A percentile compares a stretch with the other conserved stretches of the same genome.
Evolutionary conservation across 352 stramenopile species (phyloP).

Genomic region (Saprolegnia diclina): DNA sequence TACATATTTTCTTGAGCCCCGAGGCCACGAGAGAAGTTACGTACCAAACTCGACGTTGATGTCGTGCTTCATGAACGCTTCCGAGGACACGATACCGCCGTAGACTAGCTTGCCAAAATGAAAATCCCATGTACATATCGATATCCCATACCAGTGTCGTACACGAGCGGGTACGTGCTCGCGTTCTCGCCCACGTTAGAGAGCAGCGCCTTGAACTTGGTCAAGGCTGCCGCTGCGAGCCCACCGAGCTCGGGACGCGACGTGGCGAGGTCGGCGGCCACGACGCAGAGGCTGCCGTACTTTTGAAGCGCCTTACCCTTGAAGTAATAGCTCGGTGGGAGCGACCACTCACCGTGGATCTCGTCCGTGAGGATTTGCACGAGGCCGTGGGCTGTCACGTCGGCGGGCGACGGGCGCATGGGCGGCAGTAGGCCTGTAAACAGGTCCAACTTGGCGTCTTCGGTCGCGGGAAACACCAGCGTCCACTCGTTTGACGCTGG

Average conservation of each 20-base stretch:
- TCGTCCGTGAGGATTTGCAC: conserved; percentile 6
- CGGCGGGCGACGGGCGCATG: not conserved
- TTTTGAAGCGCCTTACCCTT: conserved; percentile 76
- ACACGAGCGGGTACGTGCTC: conserved; percentile 51
- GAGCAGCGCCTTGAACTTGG: conserved; percentile 44
- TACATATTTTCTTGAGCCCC: not conserved
- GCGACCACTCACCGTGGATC: not conserved
- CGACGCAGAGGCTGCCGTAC: conserved; percentile 69
- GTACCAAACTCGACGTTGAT: conserved; percentile 61
- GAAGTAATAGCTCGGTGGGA: conserved; percentile 69
- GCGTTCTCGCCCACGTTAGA: conserved; percentile 40
- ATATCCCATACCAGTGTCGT: conserved; percentile 37
- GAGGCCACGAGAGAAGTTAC: too few relatives aligned
- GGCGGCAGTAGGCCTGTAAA: conserved; percentile 8
- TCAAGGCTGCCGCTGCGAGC: conserved; percentile 42
- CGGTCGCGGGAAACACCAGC: conserved; percentile 42
- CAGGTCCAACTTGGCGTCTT: conserved; percentile 9
- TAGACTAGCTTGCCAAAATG: conserved; percentile 43
- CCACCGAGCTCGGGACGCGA: conserved; percentile 31
- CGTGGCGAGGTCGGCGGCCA: conserved; percentile 46
- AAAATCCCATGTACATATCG: too few relatives aligned
- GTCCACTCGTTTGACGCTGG: conserved; percentile 47
- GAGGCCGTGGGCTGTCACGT: not conserved
- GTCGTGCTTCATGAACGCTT: conserved; percentile 49
- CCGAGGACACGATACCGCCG: conserved; percentile 55